These are phyloP conservation scores for Scheffersomyces ergatensis DNA, from an alignment of 805 yeast genomes.

Conservation along the genomic window DNA sequence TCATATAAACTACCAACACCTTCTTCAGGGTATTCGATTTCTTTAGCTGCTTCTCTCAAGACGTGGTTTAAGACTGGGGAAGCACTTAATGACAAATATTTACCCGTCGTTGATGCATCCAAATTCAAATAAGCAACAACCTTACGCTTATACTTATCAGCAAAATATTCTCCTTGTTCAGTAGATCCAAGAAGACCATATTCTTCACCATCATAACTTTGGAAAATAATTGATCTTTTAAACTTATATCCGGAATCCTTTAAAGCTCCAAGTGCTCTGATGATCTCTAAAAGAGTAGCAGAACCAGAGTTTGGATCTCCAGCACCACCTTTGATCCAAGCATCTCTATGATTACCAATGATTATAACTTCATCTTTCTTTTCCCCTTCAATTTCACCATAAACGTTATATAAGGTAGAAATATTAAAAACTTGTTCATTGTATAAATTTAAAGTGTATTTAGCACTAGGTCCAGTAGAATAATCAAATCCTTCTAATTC, in stretches of 20 bases:
- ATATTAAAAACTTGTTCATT: slow-evolving; percentile 39
- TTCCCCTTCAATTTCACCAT: slow-evolving; percentile 43
- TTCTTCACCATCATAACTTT: slow-evolving; percentile 45
- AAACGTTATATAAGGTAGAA: slow-evolving; percentile 41
- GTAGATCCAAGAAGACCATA: slow-evolving; percentile 56
- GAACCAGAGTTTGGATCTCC: slow-evolving; percentile 47
- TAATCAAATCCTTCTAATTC: slow-evolving; percentile 40
- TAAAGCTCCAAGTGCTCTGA: slow-evolving; percentile 40
- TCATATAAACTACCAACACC: slow-evolving; percentile 44
- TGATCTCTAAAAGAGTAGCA: slow-evolving; percentile 40
- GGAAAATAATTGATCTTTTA: slow-evolving; percentile 36
- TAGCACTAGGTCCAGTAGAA: slow-evolving; percentile 36
- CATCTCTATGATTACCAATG: slow-evolving; percentile 46
- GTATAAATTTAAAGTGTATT: slow-evolving; percentile 37
- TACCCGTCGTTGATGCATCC: slow-evolving; percentile 54
- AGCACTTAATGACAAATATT: slow-evolving; percentile 42
- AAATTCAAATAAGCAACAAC: slow-evolving; percentile 52
- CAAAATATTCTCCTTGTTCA: slow-evolving; percentile 51
- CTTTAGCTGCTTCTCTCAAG: slow-evolving; percentile 43
- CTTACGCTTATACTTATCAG: slow-evolving; percentile 35
- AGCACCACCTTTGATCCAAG: slow-evolving; percentile 49
- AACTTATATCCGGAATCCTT: slow-evolving; percentile 35
- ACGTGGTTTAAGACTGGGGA: slow-evolving; percentile 57
- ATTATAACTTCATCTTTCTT: slow-evolving; percentile 36
- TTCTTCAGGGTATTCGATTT: slow-evolving; percentile 42